Base-by-base conservation (phyloP, 306 rosid genomes). In the Medicago truncatula region DNA sequence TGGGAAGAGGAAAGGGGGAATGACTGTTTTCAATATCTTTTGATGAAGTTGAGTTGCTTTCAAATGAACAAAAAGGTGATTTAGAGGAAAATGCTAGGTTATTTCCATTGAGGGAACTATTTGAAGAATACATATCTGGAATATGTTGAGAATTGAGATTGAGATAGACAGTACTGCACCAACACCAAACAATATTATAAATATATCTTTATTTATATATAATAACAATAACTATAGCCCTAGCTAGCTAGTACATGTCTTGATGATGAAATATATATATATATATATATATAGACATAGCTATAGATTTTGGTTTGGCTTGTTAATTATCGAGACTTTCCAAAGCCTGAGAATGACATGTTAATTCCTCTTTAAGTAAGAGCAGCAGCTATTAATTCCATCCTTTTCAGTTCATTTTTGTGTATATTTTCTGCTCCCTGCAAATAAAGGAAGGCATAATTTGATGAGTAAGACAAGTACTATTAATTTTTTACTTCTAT, bases 51-150 rank as follows among this genome's bases (percentile, higher is more conserved):
- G 59, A 81, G 83, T 58, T 81, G 82, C 66, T 74, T 65, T 88
- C 88, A 75, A 62, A 76, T 58, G 74, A 21, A 56, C 7, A 56
- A 75, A 81, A 83, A 79, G 90, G 81, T 41, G 81, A 93, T 83
- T 70, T 88, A 82, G 75, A 70, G 25, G 73, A 74, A 77, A 79
- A 82, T 64, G 64, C 25, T 67, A 85, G 92, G 79, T 83, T 86
- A 59, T 82, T 77, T 23, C 67, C 73, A 69, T 57, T 83, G 76
- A 62, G 36, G 75, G 65, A 69, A 70, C 69, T 77, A 80, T 74
- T 85, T 86, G 91, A 85, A 38, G 90, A 50, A 83, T 85, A 86
- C 95, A 89, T 88, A 28, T 73, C 67, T 81, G 67, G 79, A 52
- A 67, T 34, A 34, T 34, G 9, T 31, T 61, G 43, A 61, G 20